These are phyloP conservation scores for Cicer yamashitae DNA, from an alignment of 306 rosid genomes.

Conservation along the genomic window DNA sequence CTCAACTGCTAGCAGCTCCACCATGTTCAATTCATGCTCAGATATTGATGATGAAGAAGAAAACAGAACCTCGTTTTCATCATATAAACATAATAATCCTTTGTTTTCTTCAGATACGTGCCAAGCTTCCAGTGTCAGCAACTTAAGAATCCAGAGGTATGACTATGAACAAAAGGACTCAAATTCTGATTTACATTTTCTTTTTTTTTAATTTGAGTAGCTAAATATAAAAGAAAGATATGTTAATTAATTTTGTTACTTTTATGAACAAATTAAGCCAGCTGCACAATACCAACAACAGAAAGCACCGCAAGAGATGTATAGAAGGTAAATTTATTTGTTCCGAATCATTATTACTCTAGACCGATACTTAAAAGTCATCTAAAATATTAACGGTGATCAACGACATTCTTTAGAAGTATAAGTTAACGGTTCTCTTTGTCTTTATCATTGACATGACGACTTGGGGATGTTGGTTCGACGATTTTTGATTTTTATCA, in stretches of 20 bases:
- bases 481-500: no score
- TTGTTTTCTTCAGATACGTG: slow-evolving; percentile 37
- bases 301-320: slow-evolving; percentile 44
- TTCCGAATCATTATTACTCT: not conserved
- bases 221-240: not conserved
- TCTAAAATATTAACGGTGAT: no score
- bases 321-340: slow-evolving; percentile 33
- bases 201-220: not conserved
- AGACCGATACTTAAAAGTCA: no score
- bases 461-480: no score
- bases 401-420: no score
- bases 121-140: slow-evolving; percentile 44
- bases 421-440: no score
- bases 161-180: slow-evolving; percentile 14
- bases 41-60: slow-evolving; percentile 46
- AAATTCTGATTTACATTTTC: slow-evolving; percentile 16
- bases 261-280: slow-evolving; percentile 57
- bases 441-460: no score
- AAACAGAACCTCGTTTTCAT: slow-evolving; percentile 34
- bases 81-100: slow-evolving; percentile 33
- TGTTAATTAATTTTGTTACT: slow-evolving; percentile 47
- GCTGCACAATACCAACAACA: slow-evolving; percentile 59
- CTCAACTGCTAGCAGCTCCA: slow-evolving; percentile 64
- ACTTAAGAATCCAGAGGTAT: slow-evolving; percentile 56
- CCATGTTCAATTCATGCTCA: slow-evolving; percentile 61